Evolutionary conservation across 495 filamentous ascomycete genomes (phyloP).

Genomic region (Penicillium manginii): DNA sequence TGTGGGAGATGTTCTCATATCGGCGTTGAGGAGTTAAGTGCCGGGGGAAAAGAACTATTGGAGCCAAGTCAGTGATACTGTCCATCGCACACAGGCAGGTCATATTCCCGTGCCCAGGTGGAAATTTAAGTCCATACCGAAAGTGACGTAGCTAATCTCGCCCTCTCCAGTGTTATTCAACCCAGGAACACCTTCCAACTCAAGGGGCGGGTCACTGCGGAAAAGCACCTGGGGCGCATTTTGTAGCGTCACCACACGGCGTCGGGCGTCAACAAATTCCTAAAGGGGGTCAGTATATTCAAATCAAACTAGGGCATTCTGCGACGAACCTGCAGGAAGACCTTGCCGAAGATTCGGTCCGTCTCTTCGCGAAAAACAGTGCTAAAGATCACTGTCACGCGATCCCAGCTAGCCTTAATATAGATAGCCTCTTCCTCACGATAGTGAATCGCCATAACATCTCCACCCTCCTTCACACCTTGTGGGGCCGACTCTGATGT

Average conservation of each 20-base stretch:
- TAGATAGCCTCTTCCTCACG: constrained; percentile 99
- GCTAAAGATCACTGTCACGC: constrained; percentile 98
- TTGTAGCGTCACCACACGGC: constrained; percentile 80
- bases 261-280: constrained; percentile 95
- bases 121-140: constrained; percentile 62
- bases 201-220: constrained; percentile 90
- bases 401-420: constrained; percentile 94
- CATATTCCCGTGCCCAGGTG: background rate
- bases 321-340: constrained; percentile 71
- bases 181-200: constrained; percentile 84
- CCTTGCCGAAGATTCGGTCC: constrained; percentile 94
- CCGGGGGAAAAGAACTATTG: constrained; percentile 88
- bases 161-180: constrained; percentile 70
- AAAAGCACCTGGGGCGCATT: constrained; percentile 99
- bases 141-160: constrained; percentile 96
- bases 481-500: constrained; percentile 90
- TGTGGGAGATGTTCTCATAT: constrained; percentile 95
- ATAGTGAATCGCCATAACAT: constrained; percentile 96
- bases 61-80: constrained; percentile 10
- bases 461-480: constrained; percentile 82
- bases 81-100: background rate
- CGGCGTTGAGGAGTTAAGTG: constrained; percentile 88
- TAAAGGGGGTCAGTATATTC: constrained; percentile 31
- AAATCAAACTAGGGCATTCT: background rate
- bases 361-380: constrained; percentile 98